Evolutionary conservation across 2,329 filamentous ascomycete species (phyloP).

Genomic region (Aureobasidium sp.): DNA sequence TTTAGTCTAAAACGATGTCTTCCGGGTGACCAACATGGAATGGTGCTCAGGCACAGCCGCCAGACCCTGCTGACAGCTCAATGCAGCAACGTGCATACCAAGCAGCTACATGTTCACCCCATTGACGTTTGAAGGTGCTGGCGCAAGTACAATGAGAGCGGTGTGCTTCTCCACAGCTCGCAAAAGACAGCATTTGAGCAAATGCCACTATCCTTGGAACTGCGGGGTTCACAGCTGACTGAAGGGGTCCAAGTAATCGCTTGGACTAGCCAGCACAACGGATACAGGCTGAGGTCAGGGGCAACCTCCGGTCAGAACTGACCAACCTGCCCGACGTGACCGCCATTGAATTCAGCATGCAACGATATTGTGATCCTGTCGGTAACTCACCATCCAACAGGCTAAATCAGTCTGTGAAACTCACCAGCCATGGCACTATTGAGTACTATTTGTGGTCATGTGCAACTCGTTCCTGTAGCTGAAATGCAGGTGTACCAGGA

Average conservation of each 20-base stretch:
- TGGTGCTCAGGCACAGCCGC: not conserved
- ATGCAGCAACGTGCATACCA: not conserved
- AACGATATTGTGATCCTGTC: not conserved
- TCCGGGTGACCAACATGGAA: not conserved
- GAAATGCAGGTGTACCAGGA: not conserved
- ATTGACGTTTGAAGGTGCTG: not conserved
- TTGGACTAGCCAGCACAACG: not conserved
- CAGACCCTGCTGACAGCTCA: not conserved
- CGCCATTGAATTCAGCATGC: not conserved
- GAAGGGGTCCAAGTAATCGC: not conserved
- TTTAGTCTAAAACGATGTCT: not conserved
- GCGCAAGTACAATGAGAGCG: not conserved
- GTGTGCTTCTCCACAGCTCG: not conserved
- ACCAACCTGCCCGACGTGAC: not conserved
- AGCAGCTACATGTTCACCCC: not conserved
- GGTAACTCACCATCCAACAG: not conserved
- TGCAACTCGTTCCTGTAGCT: not conserved
- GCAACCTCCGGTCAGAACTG: not conserved
- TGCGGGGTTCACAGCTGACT: not conserved
- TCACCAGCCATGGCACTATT: not conserved
- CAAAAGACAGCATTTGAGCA: not conserved
- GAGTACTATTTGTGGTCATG: not conserved
- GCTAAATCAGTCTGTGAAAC: not conserved
- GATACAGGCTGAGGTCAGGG: not conserved
- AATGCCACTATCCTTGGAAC: not conserved